phyloP scores from a whole-genome alignment of 805 yeast genomes.

The Yarrowia keelungensis region DNA sequence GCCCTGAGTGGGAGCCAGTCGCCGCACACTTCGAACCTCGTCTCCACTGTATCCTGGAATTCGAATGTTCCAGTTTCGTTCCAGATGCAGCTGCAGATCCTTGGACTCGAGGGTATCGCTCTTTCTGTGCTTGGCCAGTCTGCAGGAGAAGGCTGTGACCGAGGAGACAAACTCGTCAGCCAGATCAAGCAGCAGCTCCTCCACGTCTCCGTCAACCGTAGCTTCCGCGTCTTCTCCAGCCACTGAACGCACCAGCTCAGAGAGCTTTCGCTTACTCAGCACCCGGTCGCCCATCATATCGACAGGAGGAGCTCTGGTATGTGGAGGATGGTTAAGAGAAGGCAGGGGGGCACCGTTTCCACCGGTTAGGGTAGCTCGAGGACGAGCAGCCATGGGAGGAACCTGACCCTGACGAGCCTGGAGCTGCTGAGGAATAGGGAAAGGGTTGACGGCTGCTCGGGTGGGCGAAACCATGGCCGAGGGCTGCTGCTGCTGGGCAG shows the following conservation, averaged over 20 bases:
- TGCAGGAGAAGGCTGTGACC: conserved; percentile 92
- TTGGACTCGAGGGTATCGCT: conserved; percentile 84
- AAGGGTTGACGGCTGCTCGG: conserved; percentile 44
- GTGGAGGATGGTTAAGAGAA: conserved; percentile 76
- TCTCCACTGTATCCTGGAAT: conserved; percentile 93
- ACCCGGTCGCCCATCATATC: conserved; percentile 75
- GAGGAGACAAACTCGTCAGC: conserved; percentile 95
- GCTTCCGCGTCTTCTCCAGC: conserved; percentile 84
- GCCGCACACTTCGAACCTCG: conserved; percentile 69
- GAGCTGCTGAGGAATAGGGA: conserved; percentile 68
- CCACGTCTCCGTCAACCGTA: conserved; percentile 90
- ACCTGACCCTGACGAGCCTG: conserved; percentile 63
- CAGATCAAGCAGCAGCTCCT: conserved; percentile 84
- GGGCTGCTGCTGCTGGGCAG: conserved; percentile 51
- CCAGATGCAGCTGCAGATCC: conserved; percentile 90
- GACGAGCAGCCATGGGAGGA: conserved; percentile 67
- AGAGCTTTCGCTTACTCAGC: conserved; percentile 83
- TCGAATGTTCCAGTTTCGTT: conserved; percentile 92
- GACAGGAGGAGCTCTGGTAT: conserved; percentile 76
- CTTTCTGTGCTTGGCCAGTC: conserved; percentile 92
- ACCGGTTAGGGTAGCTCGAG: conserved; percentile 83
- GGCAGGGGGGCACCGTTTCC: conserved; percentile 80
- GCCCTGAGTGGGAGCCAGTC: conserved; percentile 51
- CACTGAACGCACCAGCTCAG: conserved; percentile 80
- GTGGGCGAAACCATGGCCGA: conserved; percentile 50